Percentiles rank a stretch among this genome's conserved stretches.
Conservation (phyloP, 78 protist species). For the Dictyostelium firmibasis region DNA sequence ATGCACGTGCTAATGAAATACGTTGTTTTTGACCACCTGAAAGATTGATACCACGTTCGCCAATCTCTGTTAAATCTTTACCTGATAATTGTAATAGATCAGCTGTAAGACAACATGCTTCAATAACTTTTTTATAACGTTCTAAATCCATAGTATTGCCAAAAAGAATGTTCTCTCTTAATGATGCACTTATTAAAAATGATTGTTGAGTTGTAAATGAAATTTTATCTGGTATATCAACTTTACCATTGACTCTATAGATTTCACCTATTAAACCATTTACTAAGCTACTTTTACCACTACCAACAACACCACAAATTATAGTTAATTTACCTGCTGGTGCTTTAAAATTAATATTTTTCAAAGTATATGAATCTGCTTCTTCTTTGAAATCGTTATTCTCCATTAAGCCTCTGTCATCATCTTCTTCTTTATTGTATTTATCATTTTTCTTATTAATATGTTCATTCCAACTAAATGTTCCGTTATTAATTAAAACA, state of each 20-base stretch:
- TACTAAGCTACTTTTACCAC: constrained; percentile 91
- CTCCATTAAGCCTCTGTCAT: too few relatives aligned
- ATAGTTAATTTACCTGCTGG: constrained; percentile 69
- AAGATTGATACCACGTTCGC: constrained; percentile 97
- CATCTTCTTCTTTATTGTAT: not conserved
- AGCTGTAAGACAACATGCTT: constrained; percentile 84
- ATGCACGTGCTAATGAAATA: constrained; percentile 92
- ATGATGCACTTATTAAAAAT: constrained; percentile 91
- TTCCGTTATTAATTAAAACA: not conserved
- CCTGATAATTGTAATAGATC: constrained; percentile 81
- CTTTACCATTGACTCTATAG: not conserved
- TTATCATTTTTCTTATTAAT: not conserved
- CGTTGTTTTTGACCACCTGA: constrained; percentile 98
- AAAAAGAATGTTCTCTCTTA: constrained; percentile 96
- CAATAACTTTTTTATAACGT: constrained; percentile 76
- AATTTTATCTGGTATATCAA: not conserved
- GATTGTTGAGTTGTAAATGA: constrained; percentile 89
- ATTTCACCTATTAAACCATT: constrained; percentile 70
- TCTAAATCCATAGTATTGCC: constrained; percentile 84
- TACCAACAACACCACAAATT: constrained; percentile 89
- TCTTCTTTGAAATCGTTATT: too few relatives aligned
- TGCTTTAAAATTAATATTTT: constrained; percentile 26
- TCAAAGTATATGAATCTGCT: not conserved
- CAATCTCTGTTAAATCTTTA: constrained; percentile 95
- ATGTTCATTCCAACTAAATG: not conserved